A percentile compares a stretch with the other conserved stretches of the same genome.
These are phyloP conservation scores for Pythium aphanidermatum DNA, from an alignment of 352 stramenopile species.

Conservation along the genomic window DNA sequence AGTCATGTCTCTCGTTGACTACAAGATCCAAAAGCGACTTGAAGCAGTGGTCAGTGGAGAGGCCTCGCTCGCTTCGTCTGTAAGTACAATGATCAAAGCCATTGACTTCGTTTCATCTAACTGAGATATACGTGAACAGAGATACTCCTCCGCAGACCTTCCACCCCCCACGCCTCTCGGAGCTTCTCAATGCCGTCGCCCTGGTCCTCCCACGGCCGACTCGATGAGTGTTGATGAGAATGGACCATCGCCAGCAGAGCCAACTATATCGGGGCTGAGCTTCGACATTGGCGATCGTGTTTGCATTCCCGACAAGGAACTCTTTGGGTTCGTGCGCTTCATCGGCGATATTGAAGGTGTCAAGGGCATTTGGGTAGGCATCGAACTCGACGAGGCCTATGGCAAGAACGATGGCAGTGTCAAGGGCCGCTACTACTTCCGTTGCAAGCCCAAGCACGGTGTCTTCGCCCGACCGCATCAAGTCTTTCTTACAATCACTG, in stretches of 20 bases:
- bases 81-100: too few relatives aligned
- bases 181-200: neutral
- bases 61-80: constrained; percentile 5
- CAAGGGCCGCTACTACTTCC: constrained; percentile 77
- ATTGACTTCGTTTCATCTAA: neutral
- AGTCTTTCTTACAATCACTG: constrained; percentile 63
- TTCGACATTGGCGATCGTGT: constrained; percentile 69
- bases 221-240: constrained; percentile 54
- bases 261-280: constrained; percentile 20
- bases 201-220: constrained; percentile 7
- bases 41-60: constrained; percentile 40
- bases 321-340: constrained; percentile 79
- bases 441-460: constrained; percentile 69
- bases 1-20: constrained; percentile 64
- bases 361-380: constrained; percentile 69
- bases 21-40: constrained; percentile 79
- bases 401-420: constrained; percentile 84
- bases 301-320: constrained; percentile 79
- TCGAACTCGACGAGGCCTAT: constrained; percentile 68
- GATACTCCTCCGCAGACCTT: constrained; percentile 3
- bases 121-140: neutral
- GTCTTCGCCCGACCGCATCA: constrained; percentile 76
- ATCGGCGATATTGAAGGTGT: constrained; percentile 61
- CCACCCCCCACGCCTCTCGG: neutral
- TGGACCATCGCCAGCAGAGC: neutral